Evolutionary conservation across 192 early-diverging fungal genomes (phyloP).

Genomic region (Linnemannia zychae): DNA sequence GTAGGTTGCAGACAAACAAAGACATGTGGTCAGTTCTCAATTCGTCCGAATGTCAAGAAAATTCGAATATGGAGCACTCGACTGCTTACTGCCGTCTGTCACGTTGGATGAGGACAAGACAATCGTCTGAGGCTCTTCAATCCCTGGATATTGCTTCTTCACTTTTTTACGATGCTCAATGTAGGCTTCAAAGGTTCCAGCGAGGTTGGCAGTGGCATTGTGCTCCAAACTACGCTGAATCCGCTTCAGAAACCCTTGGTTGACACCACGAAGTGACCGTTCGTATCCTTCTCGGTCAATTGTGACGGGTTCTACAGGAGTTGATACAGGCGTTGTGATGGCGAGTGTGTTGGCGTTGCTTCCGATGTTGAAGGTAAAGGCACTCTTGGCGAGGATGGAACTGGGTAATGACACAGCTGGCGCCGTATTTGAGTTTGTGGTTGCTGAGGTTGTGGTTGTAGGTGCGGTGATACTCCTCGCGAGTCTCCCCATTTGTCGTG

Average conservation of each 20-base stretch:
- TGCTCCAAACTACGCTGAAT: constrained; percentile 33
- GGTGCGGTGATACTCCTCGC: background rate
- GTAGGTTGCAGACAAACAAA: background rate
- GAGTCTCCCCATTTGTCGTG: background rate
- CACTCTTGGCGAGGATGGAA: constrained; percentile 8
- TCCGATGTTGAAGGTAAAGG: constrained; percentile 45
- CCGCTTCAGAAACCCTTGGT: constrained; percentile 31
- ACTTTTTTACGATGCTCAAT: constrained; percentile 22
- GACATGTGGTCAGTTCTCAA: too few species aligned
- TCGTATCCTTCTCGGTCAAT: constrained; percentile 34
- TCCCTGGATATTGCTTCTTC: constrained; percentile 5
- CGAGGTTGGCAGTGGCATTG: constrained; percentile 27
- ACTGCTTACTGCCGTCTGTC: background rate
- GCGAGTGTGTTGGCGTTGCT: constrained; percentile 26
- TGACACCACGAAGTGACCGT: constrained; percentile 25
- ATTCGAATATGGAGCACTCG: too few species aligned
- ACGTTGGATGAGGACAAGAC: background rate
- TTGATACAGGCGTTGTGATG: background rate
- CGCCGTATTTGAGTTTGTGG: background rate
- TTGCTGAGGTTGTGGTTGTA: background rate
- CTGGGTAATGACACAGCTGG: background rate
- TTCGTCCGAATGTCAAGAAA: background rate
- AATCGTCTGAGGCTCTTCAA: constrained; percentile 28
- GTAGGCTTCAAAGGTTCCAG: constrained; percentile 27
- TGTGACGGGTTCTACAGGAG: background rate